Base-by-base conservation (phyloP, 2,329 filamentous ascomycete species). In the Fusarium domesticum region DNA sequence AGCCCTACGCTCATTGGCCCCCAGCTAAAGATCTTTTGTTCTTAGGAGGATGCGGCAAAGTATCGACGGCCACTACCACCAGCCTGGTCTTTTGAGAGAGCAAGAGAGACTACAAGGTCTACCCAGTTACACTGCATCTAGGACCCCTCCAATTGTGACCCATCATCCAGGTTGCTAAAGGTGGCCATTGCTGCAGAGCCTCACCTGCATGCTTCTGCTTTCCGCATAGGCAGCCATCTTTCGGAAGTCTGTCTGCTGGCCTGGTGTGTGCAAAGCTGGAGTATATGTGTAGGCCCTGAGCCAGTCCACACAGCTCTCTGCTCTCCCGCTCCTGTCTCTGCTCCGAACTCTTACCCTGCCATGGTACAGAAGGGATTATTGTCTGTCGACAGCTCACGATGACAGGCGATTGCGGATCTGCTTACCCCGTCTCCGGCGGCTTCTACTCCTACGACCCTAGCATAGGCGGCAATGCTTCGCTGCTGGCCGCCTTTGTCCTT, bases 401-500 rank as follows among this genome's bases (percentile, higher is more conserved):
- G 68, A 58, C 65, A 53, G 61, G 54, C 45, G 58, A 62, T 51
- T 70, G 68, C 55, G 61, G 60, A 42, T 57, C 56, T n/a, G 56
- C 54, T 37, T 72, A 69, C 46, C 67, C 66, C 38, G 60, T 64
- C 33, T 47, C 56, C 25, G 57, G 56, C 33, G 67, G 65, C 42
- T 72, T 70, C 47, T 66, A 71, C 42, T 48, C 54, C 33, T 68
- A 73, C 43, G 48, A 46, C n/a, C 64, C 62, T 8, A 67, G 44
- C 28, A 51, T 73, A 35, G 63, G 57, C 12, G 72, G 69, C 33
- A 75, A 72, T 51, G 64, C 58, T 20, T 52, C 70, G 32, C 56
- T 76, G 37, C 61, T 75, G 17, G 64, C 61, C 7, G 49, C 64
- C 7, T 75, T 73, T 53, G 65, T 61, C 7, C 38, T 68, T 28